Percentiles rank a stretch among this genome's conserved stretches.
These are phyloP conservation scores for Aspergillus sp. DNA, from an alignment of 2,329 filamentous ascomycete species.

Conservation along the genomic window DNA sequence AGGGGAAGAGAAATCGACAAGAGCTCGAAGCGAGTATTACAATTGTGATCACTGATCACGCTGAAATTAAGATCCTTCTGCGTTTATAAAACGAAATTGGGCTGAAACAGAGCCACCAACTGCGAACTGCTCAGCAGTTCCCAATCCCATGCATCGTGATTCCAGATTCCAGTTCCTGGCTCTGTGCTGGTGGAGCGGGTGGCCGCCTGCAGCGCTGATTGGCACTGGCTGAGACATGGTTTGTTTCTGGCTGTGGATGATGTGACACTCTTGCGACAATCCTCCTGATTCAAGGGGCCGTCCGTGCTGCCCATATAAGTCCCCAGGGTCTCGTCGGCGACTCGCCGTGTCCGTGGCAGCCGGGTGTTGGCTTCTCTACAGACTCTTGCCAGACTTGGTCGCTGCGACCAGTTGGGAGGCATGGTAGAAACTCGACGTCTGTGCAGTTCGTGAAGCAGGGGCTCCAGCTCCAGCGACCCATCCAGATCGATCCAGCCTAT, in stretches of 20 bases:
- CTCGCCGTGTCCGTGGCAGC: not conserved
- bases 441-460: not conserved
- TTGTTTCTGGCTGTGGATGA: constrained; percentile 29
- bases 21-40: not conserved
- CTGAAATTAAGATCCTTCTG: not conserved
- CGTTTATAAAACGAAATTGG: constrained; percentile 13
- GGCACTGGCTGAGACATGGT: constrained; percentile 33
- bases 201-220: constrained; percentile 14
- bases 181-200: constrained; percentile 12
- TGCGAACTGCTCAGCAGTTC: not conserved
- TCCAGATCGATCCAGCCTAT: constrained; percentile 15
- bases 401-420: too few species aligned
- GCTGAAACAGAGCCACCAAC: constrained; percentile 17
- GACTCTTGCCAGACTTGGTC: too few species aligned
- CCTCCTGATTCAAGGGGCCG: not conserved
- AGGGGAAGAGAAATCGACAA: not conserved
- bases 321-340: not conserved
- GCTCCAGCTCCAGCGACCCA: constrained; percentile 14
- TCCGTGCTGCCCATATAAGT: not conserved
- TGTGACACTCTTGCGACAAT: constrained; percentile 23
- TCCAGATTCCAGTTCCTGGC: constrained; percentile 19
- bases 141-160: not conserved
- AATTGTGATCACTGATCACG: not conserved
- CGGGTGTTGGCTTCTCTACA: not conserved
- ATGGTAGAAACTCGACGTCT: not conserved